A percentile compares a stretch with the other conserved stretches of the same genome.
These are phyloP conservation scores for Hibiscus syriacus DNA, from an alignment of 345 rosid species.

Conservation along the genomic window DNA sequence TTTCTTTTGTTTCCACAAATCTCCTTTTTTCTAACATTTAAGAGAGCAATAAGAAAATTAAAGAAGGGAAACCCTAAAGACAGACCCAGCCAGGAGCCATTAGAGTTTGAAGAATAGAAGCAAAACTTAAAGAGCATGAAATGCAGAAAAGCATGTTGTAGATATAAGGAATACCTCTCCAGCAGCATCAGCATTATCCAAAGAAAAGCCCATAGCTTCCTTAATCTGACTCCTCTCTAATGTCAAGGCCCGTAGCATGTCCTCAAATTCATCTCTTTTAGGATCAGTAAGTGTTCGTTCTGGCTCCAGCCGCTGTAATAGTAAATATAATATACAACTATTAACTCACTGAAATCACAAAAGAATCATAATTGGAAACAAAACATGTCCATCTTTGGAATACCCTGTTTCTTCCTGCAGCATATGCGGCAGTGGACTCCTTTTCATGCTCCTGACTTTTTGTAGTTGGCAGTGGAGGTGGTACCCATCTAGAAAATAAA, in stretches of 20 bases:
- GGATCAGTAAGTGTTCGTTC: slow-evolving; percentile 88
- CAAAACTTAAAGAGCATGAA: background rate
- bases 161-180: slow-evolving; percentile 61
- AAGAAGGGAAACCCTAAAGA: background rate
- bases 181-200: slow-evolving; percentile 99
- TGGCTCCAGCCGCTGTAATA: slow-evolving; percentile 67
- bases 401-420: slow-evolving; percentile 99
- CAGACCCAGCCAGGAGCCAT: background rate
- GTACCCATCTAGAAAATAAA: slow-evolving; percentile 64
- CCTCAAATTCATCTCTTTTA: slow-evolving; percentile 97
- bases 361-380: background rate
- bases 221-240: slow-evolving; percentile 92
- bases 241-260: slow-evolving; percentile 88
- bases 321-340: slow-evolving; percentile 10
- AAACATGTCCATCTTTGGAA: background rate
- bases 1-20: background rate
- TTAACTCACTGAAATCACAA: background rate
- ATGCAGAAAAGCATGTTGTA: background rate
- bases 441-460: slow-evolving; percentile 83
- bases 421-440: slow-evolving; percentile 77
- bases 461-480: slow-evolving; percentile 73
- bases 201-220: slow-evolving; percentile 93
- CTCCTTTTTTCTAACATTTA: background rate
- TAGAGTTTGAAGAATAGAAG: background rate
- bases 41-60: background rate